Evolutionary conservation across 1,139 yeast species (phyloP).

Genomic region (Scheffersomyces parashehatae): DNA sequence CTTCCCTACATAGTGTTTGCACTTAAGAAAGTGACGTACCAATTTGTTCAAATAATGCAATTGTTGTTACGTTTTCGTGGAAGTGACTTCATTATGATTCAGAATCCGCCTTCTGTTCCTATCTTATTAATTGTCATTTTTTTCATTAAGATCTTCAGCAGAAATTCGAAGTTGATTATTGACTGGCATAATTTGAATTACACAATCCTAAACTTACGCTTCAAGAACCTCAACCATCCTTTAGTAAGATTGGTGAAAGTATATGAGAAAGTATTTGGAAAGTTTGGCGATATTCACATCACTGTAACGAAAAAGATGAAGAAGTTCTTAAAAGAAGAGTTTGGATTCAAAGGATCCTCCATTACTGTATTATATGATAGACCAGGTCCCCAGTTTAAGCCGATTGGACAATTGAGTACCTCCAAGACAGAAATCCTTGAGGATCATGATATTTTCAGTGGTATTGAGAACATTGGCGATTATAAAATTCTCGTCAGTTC

Average conservation of each 20-base stretch:
- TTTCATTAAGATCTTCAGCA: constrained; percentile 53
- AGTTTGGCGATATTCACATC: constrained; percentile 59
- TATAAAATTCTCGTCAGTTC: constrained; percentile 77
- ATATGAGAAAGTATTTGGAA: constrained; percentile 62
- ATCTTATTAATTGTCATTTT: constrained; percentile 63
- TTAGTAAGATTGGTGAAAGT: constrained; percentile 58
- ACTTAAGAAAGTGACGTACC: constrained; percentile 56
- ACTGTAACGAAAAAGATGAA: constrained; percentile 84
- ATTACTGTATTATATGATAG: constrained; percentile 66
- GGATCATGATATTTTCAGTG: constrained; percentile 41
- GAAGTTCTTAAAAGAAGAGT: constrained; percentile 52
- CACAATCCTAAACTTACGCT: constrained; percentile 73
- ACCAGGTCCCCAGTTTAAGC: constrained; percentile 69
- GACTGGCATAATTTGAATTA: constrained; percentile 98
- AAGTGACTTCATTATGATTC: constrained; percentile 70
- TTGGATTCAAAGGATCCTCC: constrained; percentile 40
- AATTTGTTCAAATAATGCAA: constrained; percentile 46
- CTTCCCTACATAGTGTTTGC: constrained; percentile 65
- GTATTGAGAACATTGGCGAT: constrained; percentile 22
- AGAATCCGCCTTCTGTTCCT: constrained; percentile 95
- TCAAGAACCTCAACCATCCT: constrained; percentile 54
- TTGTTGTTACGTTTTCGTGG: constrained; percentile 60
- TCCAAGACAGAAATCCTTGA: constrained; percentile 36
- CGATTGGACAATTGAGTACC: constrained; percentile 26
- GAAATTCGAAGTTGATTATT: constrained; percentile 64